Evolutionary conservation across 441 rosid genomes (phyloP).

Genomic region (Jatropha multifida): DNA sequence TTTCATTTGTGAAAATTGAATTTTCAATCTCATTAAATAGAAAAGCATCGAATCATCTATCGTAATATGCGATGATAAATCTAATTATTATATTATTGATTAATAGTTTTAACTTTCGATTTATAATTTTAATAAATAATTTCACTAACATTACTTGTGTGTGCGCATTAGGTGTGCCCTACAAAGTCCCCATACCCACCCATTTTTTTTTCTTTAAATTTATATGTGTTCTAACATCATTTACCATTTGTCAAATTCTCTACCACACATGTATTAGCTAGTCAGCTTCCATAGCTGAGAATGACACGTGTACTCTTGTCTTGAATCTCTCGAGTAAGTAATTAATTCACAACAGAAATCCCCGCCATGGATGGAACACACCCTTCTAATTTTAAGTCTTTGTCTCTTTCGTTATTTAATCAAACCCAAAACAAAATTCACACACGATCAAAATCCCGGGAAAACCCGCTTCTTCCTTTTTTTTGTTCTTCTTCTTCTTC

Average conservation of each 20-base stretch:
- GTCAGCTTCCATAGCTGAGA: constrained; percentile 14
- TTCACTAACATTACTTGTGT: neutral
- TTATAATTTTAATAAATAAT: no score
- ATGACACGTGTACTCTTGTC: constrained; percentile 21
- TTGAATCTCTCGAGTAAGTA: constrained; percentile 7
- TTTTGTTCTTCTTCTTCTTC: neutral
- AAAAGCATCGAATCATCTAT: no score
- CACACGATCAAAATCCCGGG: neutral
- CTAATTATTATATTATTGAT: no score
- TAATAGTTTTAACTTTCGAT: no score
- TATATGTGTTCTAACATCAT: neutral
- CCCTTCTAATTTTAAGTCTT: neutral
- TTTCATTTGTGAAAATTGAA: no score
- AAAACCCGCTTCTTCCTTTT: neutral
- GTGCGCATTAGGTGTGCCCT: neutral
- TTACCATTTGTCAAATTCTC: constrained; percentile 23
- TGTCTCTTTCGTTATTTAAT: neutral
- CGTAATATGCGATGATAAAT: no score
- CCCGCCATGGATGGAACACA: constrained; percentile 28
- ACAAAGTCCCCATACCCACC: neutral
- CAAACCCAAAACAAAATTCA: neutral
- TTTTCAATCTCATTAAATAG: no score
- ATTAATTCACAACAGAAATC: constrained; percentile 22
- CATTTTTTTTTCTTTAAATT: neutral
- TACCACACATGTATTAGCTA: constrained; percentile 10